Base-by-base conservation (phyloP, 2,329 filamentous ascomycete genomes). In the Xylariaceae sp. region DNA sequence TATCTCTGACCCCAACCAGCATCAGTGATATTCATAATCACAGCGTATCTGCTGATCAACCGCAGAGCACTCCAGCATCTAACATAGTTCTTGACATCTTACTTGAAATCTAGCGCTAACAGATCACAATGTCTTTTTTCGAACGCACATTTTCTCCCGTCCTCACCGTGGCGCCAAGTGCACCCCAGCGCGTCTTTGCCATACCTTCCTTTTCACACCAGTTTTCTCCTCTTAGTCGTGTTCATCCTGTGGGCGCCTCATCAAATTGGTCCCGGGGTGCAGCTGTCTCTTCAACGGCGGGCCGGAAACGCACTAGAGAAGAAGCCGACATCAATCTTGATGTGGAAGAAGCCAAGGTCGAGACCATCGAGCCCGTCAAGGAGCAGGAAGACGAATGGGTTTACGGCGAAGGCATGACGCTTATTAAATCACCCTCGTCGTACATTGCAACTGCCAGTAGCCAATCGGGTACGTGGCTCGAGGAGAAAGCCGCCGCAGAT, bases 291-390 rank as follows among this genome's bases (percentile, higher is more conserved):
- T 65, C 67, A 40, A 68, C 70, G n/a, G 81, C 81, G 62, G 85
- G 87, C 61, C 84, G 86, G 67, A 92, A 92, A 74, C 85, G 88
- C 62, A 89, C 86, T 58, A 81, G 87, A 67, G 85, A 88, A 65
- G 87, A 92, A 70, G 86, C 87, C 53, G 77, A 79, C 22, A 74
- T 79, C 59, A 88, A 89, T 63, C 81, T 88, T 49, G 80, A 85
- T 61, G 77, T 83, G 22, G 69, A 71, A 51, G 67, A 71, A 48
- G 66, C 65, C 9, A 70, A 70, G 52, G 65, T 68, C 22, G 63
- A 62, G 47, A 66, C 66, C 32, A 65, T 69, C 37, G 65, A 69
- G 54, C 66, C 73, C 44, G 73, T 78, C 61, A 74, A 78, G 45
- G 80, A 82, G 65, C 73, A 79, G 16, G 83, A 85, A 67, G 78